phyloP scores from a whole-genome alignment of 2,329 filamentous ascomycete genomes.

The Zymoseptoria ardabiliae region DNA sequence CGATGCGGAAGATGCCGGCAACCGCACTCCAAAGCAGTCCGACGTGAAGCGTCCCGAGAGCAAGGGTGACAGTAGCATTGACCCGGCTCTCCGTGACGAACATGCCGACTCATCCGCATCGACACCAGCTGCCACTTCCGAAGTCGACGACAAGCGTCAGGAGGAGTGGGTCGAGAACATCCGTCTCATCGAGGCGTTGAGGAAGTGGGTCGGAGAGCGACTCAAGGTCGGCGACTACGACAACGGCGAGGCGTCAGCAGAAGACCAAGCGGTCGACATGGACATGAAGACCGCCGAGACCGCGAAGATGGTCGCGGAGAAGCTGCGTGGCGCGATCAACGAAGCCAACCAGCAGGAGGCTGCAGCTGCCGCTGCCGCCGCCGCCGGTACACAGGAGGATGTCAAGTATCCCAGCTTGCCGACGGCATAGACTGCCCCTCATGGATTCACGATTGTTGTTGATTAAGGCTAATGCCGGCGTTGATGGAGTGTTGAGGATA shows the following conservation, averaged over 20 bases:
- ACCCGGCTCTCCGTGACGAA: slow-evolving; percentile 32
- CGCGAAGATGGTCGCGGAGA: slow-evolving; percentile 21
- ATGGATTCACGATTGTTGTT: not conserved
- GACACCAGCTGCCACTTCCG: slow-evolving; percentile 23
- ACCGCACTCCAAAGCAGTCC: slow-evolving; percentile 28
- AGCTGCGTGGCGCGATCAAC: slow-evolving; percentile 15
- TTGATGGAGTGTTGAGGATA: not conserved
- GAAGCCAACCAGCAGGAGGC: slow-evolving; percentile 11
- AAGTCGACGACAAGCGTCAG: slow-evolving; percentile 40
- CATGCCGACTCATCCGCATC: slow-evolving; percentile 21
- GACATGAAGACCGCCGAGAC: slow-evolving; percentile 11
- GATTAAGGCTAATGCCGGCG: not conserved
- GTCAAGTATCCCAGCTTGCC: slow-evolving; percentile 18
- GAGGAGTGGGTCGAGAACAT: slow-evolving; percentile 57
- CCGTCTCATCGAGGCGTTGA: slow-evolving; percentile 54
- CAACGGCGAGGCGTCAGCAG: slow-evolving; percentile 21
- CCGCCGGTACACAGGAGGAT: slow-evolving; percentile 4
- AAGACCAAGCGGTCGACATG: slow-evolving; percentile 7
- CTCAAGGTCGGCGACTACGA: slow-evolving; percentile 48
- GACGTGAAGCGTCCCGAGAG: slow-evolving; percentile 24
- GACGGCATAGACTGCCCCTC: slow-evolving; percentile 1
- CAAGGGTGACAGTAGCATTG: slow-evolving; percentile 29
- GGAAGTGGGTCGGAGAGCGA: slow-evolving; percentile 49
- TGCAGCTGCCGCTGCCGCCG: slow-evolving; percentile 1
- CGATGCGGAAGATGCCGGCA: slow-evolving; percentile 36